Base-by-base conservation (phyloP, 2,329 filamentous ascomycete species). In the Bretziella fagacearum region DNA sequence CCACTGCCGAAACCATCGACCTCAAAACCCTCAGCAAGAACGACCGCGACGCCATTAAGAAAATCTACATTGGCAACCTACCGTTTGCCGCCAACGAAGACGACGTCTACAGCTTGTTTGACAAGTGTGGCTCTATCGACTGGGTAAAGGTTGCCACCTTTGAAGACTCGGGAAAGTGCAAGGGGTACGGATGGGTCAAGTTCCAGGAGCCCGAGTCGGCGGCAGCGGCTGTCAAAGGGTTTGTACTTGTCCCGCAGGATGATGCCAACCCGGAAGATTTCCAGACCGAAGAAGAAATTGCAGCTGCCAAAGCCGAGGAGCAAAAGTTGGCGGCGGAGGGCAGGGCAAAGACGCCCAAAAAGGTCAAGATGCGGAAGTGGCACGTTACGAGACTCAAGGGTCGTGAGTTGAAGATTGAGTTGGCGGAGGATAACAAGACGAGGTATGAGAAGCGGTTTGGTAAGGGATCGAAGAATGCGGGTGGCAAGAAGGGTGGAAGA, bases 121-220 rank as follows among this genome's bases (percentile, higher is more conserved):
- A 72, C 42, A 84, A 80, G 60, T 96, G 89, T 59, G 91, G 91
- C 44, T 70, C 79, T 52, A 76, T 96, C 52, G 75, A 79, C 46
- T 83, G 83, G 65, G 73, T 85, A 53, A 89, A 93, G 64, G 69
- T 96, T 54, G 91, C 91, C 2, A 94, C 87, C 0, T 98, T 98
- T 59, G 84, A 96, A 62, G 93, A 98, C 61, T 81, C 81, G 17
- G 91, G 91, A 36, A 98, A 96, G 66, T 98, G 91, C 68, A 96
- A 96, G 66, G 93, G 91, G 15, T 98, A 81, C 64, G 91, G 81
- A 4, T 98, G 91, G 87, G 77, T 98, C 52, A 84, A 84, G 52
- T 98, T 96, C 63, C 79, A 80, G 58, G 78, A 86, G 44, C 59
- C 87, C 8, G 77, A 83, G 48, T 74, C 81, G 0, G 85, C 85